These are phyloP conservation scores for Coffea humblotiana DNA, from an alignment of 305 asterid species.

Conservation along the genomic window DNA sequence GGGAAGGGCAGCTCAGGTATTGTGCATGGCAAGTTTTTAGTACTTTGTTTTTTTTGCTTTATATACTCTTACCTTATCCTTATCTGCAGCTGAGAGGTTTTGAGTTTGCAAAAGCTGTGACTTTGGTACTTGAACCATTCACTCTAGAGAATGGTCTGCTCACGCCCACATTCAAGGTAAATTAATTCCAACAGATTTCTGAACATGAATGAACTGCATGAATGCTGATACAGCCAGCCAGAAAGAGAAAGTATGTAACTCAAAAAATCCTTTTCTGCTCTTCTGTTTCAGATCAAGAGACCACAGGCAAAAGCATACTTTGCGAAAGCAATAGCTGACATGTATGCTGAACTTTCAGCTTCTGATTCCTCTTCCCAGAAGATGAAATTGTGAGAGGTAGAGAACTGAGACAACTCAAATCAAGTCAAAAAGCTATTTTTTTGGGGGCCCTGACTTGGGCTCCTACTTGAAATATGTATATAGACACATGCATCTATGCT, in stretches of 20 bases:
- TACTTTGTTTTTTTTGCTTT: background rate
- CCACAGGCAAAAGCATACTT: constrained; percentile 67
- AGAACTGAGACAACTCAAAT: background rate
- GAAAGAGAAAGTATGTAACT: background rate
- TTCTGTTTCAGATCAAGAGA: constrained; percentile 55
- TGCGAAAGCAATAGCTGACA: constrained; percentile 44
- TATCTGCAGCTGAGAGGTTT: constrained; percentile 64
- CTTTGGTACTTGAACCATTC: constrained; percentile 60
- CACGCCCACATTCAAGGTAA: constrained; percentile 75
- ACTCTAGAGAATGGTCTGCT: constrained; percentile 61
- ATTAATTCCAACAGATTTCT: constrained; percentile 2
- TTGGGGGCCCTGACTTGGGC: background rate
- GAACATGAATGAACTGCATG: background rate
- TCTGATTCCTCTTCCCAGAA: constrained; percentile 34
- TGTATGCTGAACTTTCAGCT: constrained; percentile 54
- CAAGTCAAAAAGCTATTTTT: background rate
- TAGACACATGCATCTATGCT: background rate
- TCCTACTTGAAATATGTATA: background rate
- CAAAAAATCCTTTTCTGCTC: background rate
- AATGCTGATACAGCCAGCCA: background rate
- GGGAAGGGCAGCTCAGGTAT: constrained; percentile 73
- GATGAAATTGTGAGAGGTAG: constrained; percentile 1
- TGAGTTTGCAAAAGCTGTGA: constrained; percentile 64
- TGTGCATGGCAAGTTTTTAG: background rate
- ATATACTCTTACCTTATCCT: background rate